These are phyloP conservation scores for Eutypella sp. DNA, from an alignment of 2,329 filamentous ascomycete species.

Conservation along the genomic window DNA sequence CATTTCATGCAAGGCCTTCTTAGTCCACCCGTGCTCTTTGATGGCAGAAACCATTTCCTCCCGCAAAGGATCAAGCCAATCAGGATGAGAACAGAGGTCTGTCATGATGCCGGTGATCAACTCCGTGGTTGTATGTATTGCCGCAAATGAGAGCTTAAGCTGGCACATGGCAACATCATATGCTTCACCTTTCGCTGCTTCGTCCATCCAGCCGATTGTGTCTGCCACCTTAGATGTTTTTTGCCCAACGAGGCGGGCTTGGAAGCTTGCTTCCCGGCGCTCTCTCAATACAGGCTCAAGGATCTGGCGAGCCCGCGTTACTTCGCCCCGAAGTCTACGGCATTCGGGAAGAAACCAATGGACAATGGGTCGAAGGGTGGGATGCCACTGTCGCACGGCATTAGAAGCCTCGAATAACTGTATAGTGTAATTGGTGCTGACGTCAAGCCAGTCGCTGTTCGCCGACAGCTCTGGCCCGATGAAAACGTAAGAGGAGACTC, in stretches of 20 bases:
- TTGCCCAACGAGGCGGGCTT: no score
- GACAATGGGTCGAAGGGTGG: constrained; percentile 30
- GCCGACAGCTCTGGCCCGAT: constrained; percentile 37
- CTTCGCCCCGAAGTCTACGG: constrained; percentile 22
- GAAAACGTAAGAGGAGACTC: constrained; percentile 42
- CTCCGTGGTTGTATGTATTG: constrained; percentile 33
- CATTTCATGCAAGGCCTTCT: constrained; percentile 23
- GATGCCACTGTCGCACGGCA: constrained; percentile 32
- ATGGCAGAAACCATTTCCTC: constrained; percentile 33
- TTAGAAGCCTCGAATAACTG: constrained; percentile 24
- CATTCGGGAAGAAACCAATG: constrained; percentile 38
- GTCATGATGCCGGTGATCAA: constrained; percentile 29
- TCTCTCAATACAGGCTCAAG: constrained; percentile 16
- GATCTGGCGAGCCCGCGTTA: constrained; percentile 20
- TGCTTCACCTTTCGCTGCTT: constrained; percentile 13
- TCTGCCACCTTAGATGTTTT: constrained; percentile 11
- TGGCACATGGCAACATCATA: constrained; percentile 25
- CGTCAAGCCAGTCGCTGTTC: constrained; percentile 37
- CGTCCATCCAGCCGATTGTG: not conserved
- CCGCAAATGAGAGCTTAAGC: constrained; percentile 24
- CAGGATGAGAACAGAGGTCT: constrained; percentile 35
- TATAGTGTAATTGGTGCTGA: constrained; percentile 33
- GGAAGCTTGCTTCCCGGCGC: constrained; percentile 11
- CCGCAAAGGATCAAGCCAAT: constrained; percentile 36
- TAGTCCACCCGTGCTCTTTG: constrained; percentile 16